Base-by-base conservation (phyloP, 352 stramenopile genomes). In the Elongisporangium prolatum region DNA sequence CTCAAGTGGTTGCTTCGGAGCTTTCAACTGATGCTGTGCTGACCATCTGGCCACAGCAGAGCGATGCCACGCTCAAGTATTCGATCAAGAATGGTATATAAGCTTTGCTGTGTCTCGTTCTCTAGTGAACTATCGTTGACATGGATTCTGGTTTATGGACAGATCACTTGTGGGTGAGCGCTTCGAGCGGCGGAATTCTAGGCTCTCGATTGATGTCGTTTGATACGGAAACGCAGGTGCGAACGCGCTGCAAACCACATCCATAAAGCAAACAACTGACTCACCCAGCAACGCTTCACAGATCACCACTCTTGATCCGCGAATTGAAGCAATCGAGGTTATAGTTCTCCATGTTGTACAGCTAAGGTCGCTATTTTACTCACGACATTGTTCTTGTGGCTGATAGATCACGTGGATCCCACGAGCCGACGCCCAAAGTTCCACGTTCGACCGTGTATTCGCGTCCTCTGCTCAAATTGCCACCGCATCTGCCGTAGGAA, bases 321-420 rank as follows among this genome's bases (percentile, higher is more conserved):
- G 78, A 7, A 50, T 83, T 21, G 56, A 78, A 48, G 40, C 58
- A 28, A 66, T 85, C 62, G 65, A 81, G 62, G 75, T 79, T 57
- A 34, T 13, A 2, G 9, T 9, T 13, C n/a, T 40, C 28, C 9
- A 14, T 13, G 14, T 13, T 40, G 28, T 40, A 18, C 22, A 50
- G 7, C 17, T 47, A 2, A 8, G 11, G 6, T 18, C 14, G n/a
- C 18, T 51, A 6, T 18, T n/a, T 20, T 24, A 40, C 21, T 52
- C 3, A 52, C 16, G 44, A n/a, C 38, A 28, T 54, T 21, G 34
- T 21, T 21, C 2, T 21, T n/a, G 21, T 52, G 14, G 8, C n/a
- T 53, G 9, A 13, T 11, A 85, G 76, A 63, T 86, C 20, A 50
- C 50, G 14, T 82, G 71, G 71, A 44, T 75, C 2, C 64, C 64